Base-by-base conservation (phyloP, 805 yeast genomes). In the Maudiozyma serrabonitensis region DNA sequence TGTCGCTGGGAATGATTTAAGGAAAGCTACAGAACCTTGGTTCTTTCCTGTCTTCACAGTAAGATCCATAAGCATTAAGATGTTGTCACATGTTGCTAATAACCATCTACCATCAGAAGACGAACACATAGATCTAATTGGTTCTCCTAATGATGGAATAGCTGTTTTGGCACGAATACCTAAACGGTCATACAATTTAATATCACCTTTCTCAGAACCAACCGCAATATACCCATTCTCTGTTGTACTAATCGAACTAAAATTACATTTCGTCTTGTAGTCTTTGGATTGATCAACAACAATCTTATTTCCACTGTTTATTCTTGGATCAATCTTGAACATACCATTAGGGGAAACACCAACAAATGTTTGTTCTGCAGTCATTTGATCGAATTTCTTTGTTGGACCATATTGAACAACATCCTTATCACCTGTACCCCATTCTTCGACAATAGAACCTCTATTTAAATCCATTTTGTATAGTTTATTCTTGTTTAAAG, bases 381-480 rank as follows among this genome's bases (percentile, higher is more conserved):
- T 79, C 61, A 82, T 67, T 61, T 84, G 95, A 38, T 87, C 78
- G 57, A 82, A 84, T 65, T 87, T 88, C 46, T 75, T 66, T n/a
- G 79, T 72, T 4, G 95, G 90, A 2, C 83, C 84, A 62, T 80
- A 82, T 31, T 76, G 72, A 16, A 75, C 76, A 28, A 82, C 71
- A 18, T 80, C 72, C 25, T 67, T 68, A 18, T 64, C 71, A 47
- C 75, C 75, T 19, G 84, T 72, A 35, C 75, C 69, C 93, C 95
- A 89, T 61, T 87, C 93, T 62, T 89, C 96, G n/a, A 89, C 84
- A 47, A 89, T 75, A 59, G 81, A 72, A 13, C 96, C 96, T 50
- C 80, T 75, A 60, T 78, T 84, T 45, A 89, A 66, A 68, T 89
- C 96, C 88, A 88, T 77, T 56, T 79, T 77, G 68, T 75, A 86